Base-by-base conservation (phyloP, 306 rosid genomes). In the Dalbergia cochinchinensis region DNA sequence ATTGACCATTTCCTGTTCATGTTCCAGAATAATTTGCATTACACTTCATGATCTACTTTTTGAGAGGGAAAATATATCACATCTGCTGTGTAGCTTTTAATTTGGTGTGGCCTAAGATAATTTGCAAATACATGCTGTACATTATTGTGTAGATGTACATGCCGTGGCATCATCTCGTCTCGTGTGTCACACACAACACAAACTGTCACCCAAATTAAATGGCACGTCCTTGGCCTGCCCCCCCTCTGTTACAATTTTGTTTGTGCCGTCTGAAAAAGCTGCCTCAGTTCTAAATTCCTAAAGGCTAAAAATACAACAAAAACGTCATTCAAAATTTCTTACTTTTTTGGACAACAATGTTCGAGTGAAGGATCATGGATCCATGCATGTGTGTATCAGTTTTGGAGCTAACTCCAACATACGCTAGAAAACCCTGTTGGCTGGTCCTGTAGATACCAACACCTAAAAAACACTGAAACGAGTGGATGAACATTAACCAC, bases 261-360 rank as follows among this genome's bases (percentile, higher is more conserved):
- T 80, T 80, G 85, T 84, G 84, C 82, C 84, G 11, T 70, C 82
- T 84, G 82, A 84, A 80, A 74, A 84, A 84, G 85, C 82, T 84
- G 85, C 45, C 10, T 19, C 60, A 61, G 35, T 68, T 48, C 75
- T 44, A 19, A 69, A 74, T 75, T 19, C 73, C 62, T 79, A 37
- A 62, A 54, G 57, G 12, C 77, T 13, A 69, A 78, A 78, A 65
- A 35, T 59, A 11, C 67, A 73, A 7, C 67, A 73, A 72, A 63
- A 39, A 72, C 15, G 37, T 64, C 64, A 63, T 65, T 78, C 41
- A 71, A 54, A 26, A 67, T 65, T 19, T 64, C 53, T 9, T 42
- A 19, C 79, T 19, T 37, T 66, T 72, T 65, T 65, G 62, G 55
- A 65, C 51, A 55, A 72, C 66, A 58, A 72, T 44, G 51, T 26